phyloP scores from a whole-genome alignment of 192 early-diverging fungal genomes.

The Coemansia interrupta region DNA sequence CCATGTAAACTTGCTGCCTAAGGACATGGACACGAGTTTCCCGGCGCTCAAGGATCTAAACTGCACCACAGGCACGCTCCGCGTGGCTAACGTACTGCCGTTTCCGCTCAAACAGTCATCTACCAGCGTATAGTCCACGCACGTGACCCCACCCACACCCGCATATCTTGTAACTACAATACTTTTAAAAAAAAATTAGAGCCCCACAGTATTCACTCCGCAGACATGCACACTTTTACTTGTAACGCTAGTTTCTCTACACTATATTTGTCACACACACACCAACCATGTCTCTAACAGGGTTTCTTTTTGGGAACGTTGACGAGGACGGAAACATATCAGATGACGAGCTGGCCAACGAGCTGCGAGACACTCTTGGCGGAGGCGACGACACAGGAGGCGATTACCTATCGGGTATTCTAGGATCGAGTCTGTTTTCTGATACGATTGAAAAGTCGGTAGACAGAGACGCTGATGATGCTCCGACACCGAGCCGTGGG shows the following conservation, averaged over 20 bases:
- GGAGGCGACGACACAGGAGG: constrained; percentile 33
- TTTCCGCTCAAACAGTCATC: not conserved
- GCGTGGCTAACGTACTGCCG: constrained; percentile 17
- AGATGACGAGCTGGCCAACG: constrained; percentile 56
- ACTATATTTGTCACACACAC: not conserved
- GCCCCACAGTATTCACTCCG: not conserved
- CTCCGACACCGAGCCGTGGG: constrained; percentile 22
- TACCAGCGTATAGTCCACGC: not conserved
- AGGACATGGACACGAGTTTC: constrained; percentile 20
- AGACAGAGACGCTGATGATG: not conserved
- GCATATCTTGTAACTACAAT: not conserved
- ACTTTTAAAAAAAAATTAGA: not conserved
- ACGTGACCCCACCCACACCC: not conserved
- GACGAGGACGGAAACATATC: constrained; percentile 81
- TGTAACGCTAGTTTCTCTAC: not conserved
- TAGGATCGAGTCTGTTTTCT: constrained; percentile 33
- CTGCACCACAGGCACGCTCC: constrained; percentile 22
- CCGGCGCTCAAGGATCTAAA: constrained; percentile 27
- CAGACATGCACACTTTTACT: not conserved
- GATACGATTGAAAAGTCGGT: constrained; percentile 11
- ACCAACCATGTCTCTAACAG: constrained; percentile 60
- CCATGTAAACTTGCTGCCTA: constrained; percentile 28
- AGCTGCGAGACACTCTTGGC: constrained; percentile 40
- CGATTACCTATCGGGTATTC: constrained; percentile 26
- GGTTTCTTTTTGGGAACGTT: constrained; percentile 87